A percentile compares a stretch with the other conserved stretches of the same genome.
Evolutionary conservation across 164 flowering plant species (phyloP).

Genomic region (Chimonanthus salicifolius): DNA sequence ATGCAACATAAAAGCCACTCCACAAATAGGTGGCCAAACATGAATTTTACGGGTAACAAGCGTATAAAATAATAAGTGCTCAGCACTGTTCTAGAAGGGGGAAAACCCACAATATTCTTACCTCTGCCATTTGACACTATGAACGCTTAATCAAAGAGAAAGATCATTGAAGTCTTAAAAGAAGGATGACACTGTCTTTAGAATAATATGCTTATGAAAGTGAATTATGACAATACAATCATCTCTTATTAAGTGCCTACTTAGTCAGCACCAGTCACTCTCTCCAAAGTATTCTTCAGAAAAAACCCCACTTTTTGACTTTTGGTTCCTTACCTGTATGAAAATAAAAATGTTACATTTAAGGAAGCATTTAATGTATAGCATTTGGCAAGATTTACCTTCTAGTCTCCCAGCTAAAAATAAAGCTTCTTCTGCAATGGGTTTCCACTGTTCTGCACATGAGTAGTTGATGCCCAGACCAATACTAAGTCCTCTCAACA

Average conservation of each 20-base stretch:
- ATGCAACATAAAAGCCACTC: no score
- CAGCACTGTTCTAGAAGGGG: no score
- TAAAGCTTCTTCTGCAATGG: conserved; percentile 90
- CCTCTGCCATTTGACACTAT: no score
- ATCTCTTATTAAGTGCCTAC: background rate
- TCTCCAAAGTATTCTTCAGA: conserved; percentile 32
- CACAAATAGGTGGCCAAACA: no score
- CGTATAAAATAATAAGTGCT: no score
- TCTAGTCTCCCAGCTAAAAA: conserved; percentile 55
- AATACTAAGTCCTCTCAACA: conserved; percentile 89
- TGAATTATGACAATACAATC: background rate
- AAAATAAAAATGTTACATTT: background rate
- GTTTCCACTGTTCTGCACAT: conserved; percentile 89
- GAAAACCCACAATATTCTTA: no score
- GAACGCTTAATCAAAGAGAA: no score
- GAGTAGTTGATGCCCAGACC: conserved; percentile 89
- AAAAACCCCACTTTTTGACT: conserved; percentile 19
- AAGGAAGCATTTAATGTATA: background rate
- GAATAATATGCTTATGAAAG: no score
- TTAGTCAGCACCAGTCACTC: conserved; percentile 6
- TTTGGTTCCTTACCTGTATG: conserved; percentile 32
- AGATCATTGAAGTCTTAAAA: no score
- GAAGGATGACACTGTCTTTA: no score
- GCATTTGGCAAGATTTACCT: conserved; percentile 25
- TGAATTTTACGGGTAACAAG: no score